These are phyloP conservation scores for Scleroderma bovista DNA, from an alignment of 768 basidiomycete species.

Conservation along the genomic window DNA sequence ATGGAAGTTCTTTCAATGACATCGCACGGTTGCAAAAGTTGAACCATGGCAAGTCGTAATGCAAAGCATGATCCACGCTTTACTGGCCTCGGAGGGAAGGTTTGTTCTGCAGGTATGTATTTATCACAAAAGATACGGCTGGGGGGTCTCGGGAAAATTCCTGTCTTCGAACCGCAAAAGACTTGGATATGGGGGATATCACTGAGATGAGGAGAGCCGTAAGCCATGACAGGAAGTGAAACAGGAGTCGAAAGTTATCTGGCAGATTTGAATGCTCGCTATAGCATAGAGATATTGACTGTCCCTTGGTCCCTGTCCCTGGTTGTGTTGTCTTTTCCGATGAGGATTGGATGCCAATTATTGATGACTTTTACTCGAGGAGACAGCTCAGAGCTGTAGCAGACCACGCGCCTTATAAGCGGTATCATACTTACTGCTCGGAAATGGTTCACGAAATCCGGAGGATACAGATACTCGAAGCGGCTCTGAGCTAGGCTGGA, in stretches of 20 bases:
- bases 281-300: conserved; percentile 13
- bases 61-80: conserved; percentile 14
- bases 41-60: conserved; percentile 14
- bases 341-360: conserved; percentile 5
- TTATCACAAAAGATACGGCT: too few relatives aligned
- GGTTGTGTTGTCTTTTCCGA: neutral
- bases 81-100: conserved; percentile 40
- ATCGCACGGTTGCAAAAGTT: conserved; percentile 1
- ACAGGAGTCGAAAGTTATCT: conserved; percentile 20
- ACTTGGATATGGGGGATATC: neutral
- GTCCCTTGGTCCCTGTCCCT: conserved; percentile 1
- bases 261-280: conserved; percentile 13
- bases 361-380: neutral
- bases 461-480: conserved; percentile 9
- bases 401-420: conserved; percentile 7
- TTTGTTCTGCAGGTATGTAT: conserved; percentile 6
- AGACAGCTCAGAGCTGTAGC: neutral
- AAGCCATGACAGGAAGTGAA: conserved; percentile 24
- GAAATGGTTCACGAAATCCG: conserved; percentile 1
- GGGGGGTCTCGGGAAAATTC: too few relatives aligned
- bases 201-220: neutral
- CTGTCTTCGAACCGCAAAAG: neutral
- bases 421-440: neutral
- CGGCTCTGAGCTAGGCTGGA: conserved; percentile 10
- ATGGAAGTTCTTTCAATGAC: neutral